These are phyloP conservation scores for Colletotrichum navitas DNA, from an alignment of 2,329 filamentous ascomycete species.

Conservation along the genomic window DNA sequence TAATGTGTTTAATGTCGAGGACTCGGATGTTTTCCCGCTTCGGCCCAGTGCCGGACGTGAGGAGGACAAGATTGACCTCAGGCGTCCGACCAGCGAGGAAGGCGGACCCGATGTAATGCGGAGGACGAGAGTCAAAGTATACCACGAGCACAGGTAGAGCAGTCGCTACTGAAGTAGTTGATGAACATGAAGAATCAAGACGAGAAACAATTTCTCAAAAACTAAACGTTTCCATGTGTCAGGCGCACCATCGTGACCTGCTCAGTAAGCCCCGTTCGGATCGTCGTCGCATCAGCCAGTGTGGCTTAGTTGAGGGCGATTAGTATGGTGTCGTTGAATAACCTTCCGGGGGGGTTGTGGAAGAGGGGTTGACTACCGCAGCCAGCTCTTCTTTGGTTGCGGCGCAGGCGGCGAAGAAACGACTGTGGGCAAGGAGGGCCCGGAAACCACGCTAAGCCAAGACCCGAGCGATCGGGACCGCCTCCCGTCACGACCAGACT, in stretches of 20 bases:
- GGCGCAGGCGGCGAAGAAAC: constrained; percentile 9
- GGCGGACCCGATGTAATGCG: constrained; percentile 37
- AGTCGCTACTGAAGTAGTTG: constrained; percentile 44
- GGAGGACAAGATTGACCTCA: background rate
- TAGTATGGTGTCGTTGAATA: background rate
- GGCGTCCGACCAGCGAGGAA: constrained; percentile 30
- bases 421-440: background rate
- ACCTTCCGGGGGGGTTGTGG: too few relatives aligned
- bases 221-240: rapidly evolving
- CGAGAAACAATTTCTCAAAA: constrained; percentile 25
- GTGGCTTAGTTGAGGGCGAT: background rate
- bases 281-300: background rate
- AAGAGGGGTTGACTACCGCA: too few relatives aligned
- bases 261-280: background rate
- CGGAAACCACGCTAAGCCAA: constrained; percentile 12
- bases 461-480: constrained; percentile 21
- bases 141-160: constrained; percentile 43
- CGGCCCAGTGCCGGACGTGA: background rate
- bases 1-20: constrained; percentile 41
- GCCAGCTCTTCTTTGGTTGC: background rate
- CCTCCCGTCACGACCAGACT: background rate
- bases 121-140: constrained; percentile 23
- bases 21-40: background rate
- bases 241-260: background rate
- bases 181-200: constrained; percentile 34